Evolutionary conservation across 2,329 filamentous ascomycete genomes (phyloP).

Genomic region (Hypoxylon sp.): DNA sequence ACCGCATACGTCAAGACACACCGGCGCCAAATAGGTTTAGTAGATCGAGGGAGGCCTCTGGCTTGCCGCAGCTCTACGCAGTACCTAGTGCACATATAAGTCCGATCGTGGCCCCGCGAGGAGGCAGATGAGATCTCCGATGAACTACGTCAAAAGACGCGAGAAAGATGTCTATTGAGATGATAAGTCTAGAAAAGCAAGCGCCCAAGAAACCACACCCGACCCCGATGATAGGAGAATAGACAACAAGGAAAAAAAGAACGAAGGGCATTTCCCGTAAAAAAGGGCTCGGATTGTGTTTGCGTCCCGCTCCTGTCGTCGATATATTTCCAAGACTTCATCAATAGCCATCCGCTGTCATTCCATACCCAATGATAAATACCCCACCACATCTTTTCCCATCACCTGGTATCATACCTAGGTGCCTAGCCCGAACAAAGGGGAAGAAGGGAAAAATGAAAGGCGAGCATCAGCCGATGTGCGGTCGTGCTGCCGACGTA

Average conservation of each 20-base stretch:
- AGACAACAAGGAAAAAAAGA: slow-evolving; percentile 5
- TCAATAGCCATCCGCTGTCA: slow-evolving; percentile 14
- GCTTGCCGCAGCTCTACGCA: background rate
- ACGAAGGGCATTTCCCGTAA: slow-evolving; percentile 8
- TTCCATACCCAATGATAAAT: slow-evolving; percentile 10
- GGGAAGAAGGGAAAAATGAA: background rate
- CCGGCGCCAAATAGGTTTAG: slow-evolving; percentile 5
- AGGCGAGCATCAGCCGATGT: background rate
- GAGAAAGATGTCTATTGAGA: slow-evolving; percentile 29
- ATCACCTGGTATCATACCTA: slow-evolving; percentile 5
- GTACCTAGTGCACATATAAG: slow-evolving; percentile 6
- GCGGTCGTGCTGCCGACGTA: slow-evolving; percentile 4
- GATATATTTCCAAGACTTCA: slow-evolving; percentile 16
- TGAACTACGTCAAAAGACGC: slow-evolving; percentile 8
- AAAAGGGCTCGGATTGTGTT: slow-evolving; percentile 11
- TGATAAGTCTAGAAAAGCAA: slow-evolving; percentile 26
- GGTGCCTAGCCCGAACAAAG: slow-evolving; percentile 2
- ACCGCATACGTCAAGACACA: slow-evolving; percentile 13
- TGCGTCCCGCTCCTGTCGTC: slow-evolving; percentile 14
- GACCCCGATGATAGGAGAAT: slow-evolving; percentile 12
- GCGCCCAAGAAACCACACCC: slow-evolving; percentile 19
- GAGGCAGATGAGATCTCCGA: background rate
- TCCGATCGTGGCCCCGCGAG: slow-evolving; percentile 1
- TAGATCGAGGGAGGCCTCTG: slow-evolving; percentile 18
- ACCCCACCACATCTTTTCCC: too few species aligned